Evolutionary conservation across 2,329 filamentous ascomycete species (phyloP), one percentile per base, ranked within the genome.

Genomic region (Colletotrichum destructivum): DNA sequence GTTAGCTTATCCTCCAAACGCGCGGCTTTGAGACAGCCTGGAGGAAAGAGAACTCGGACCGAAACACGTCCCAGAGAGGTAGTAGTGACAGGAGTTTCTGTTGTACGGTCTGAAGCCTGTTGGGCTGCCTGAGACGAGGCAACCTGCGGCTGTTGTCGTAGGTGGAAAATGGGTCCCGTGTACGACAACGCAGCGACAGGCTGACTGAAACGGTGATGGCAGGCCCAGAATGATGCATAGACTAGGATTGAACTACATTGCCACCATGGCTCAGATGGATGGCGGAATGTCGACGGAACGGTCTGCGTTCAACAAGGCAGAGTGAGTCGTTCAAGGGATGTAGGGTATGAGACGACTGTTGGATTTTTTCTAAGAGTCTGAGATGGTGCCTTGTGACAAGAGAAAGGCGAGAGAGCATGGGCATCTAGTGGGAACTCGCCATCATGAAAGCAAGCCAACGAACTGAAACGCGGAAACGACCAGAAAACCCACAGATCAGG

Each of bases 311-410:
- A 62, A 40, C n/a, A n/a, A 62, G 44, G 44, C 46, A 21, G 9
- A 13, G 23, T 40, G 46, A 40, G 31, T 40, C 31, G 46, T 47
- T 62, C 46, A 51, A 21, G 55, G 13, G 31, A 51, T 40, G 12
- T 21, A 62, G 46, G 38, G 26, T 38, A 62, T 38, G 59, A 62
- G 49, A 62, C 4, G 35, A 62, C 44, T 23, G 44, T 49, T 62
- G 21, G 21, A 35, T 35, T 35, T 40, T 38, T 31, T 51, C 31
- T 62, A 49, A 35, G 59, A 49, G 49, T 51, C 26, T 3, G 21
- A 40, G 18, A 18, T 16, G 47, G 46, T 16, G 44, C 59, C 52
- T 40, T 21, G 18, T 21, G 31, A 35, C 52, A 21, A 35, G 16
- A 38, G n/a, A 35, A 31, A 35, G n/a, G 38, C 59, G 59, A 38